Evolutionary conservation across 2,329 filamentous ascomycete species (phyloP), one percentile per base, ranked within the genome.

Genomic region (Colletotrichum tabaci): DNA sequence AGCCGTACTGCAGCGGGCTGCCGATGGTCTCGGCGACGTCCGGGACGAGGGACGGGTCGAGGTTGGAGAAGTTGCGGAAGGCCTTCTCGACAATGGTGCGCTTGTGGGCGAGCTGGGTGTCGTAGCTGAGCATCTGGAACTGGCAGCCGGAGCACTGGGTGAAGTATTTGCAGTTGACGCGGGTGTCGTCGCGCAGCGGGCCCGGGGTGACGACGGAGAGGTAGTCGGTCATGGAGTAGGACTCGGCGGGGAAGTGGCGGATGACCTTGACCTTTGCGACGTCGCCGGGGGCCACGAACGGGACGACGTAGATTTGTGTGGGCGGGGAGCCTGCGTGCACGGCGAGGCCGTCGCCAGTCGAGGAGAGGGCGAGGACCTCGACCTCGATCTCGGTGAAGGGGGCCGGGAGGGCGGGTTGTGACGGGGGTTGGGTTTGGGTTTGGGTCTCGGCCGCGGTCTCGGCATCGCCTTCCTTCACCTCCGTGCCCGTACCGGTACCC

Each of bases 71-170:
- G 84, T 98, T 96, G 73, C 86, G 88, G 84, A 93, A 99, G 9
- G 96, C 96, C 79, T 96, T 97, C 78, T 97, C 94, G 56, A 99
- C 91, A 72, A 98, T 93, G 71, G 89, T 88, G 79, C 89, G 91
- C 86, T 99, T 99, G 82, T 96, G 92, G 55, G 86, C 87, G 38
- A 99, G 89, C 81, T 99, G 96, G 77, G 95, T 93, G 40, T 88
- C 83, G 81, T 98, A 98, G 66, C 94, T 90, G 74, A 99, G 89
- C 94, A 98, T 98, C 84, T 99, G 96, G 81, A 98, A 95, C 83
- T 99, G 96, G 80, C 96, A 99, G 42, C 96, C 96, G 12, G 93
- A 94, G 82, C 96, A 99, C 66, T 87, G 88, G 50, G 90, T 86
- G 79, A 99, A 99, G 86, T 99, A 98, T 76, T 90, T 88, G 85